phyloP scores from a whole-genome alignment of 768 basidiomycete species.

The Russula sp. region DNA sequence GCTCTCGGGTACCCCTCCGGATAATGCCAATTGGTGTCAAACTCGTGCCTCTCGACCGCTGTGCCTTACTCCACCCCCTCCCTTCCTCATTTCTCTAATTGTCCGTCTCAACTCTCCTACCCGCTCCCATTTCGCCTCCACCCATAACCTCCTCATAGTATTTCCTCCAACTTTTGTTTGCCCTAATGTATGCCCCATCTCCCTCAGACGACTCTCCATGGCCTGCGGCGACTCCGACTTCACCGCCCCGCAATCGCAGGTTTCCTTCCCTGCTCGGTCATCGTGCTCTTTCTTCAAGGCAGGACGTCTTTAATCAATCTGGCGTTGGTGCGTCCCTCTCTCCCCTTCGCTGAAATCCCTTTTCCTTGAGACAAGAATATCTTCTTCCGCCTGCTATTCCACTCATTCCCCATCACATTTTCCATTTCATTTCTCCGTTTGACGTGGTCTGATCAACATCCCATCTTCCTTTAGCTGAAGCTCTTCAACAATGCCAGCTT shows the following conservation, averaged over 20 bases:
- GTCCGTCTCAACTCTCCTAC: constrained; percentile 31
- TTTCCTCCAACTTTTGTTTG: constrained; percentile 28
- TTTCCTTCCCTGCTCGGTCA: constrained; percentile 11
- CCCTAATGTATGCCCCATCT: constrained; percentile 45
- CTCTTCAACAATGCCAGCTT: constrained; percentile 50
- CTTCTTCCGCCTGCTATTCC: neutral
- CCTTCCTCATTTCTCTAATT: constrained; percentile 29
- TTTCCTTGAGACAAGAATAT: constrained; percentile 4
- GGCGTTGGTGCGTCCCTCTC: constrained; percentile 26
- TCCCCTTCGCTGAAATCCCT: neutral
- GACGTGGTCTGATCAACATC: constrained; percentile 15
- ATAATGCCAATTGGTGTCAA: constrained; percentile 36
- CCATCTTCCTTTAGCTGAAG: constrained; percentile 36
- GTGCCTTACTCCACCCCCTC: constrained; percentile 24
- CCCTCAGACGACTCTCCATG: constrained; percentile 41
- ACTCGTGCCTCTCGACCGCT: constrained; percentile 20
- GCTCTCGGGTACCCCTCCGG: constrained; percentile 29
- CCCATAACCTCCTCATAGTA: constrained; percentile 8
- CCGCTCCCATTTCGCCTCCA: constrained; percentile 13
- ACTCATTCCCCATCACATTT: constrained; percentile 7
- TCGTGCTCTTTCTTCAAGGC: constrained; percentile 25
- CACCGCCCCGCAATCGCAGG: constrained; percentile 33
- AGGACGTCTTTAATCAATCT: constrained; percentile 28
- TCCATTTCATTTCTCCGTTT: constrained; percentile 1
- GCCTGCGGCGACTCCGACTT: constrained; percentile 44